Base-by-base conservation (phyloP, 2,329 filamentous ascomycete genomes). In the Lasiodiplodia theobromae region DNA sequence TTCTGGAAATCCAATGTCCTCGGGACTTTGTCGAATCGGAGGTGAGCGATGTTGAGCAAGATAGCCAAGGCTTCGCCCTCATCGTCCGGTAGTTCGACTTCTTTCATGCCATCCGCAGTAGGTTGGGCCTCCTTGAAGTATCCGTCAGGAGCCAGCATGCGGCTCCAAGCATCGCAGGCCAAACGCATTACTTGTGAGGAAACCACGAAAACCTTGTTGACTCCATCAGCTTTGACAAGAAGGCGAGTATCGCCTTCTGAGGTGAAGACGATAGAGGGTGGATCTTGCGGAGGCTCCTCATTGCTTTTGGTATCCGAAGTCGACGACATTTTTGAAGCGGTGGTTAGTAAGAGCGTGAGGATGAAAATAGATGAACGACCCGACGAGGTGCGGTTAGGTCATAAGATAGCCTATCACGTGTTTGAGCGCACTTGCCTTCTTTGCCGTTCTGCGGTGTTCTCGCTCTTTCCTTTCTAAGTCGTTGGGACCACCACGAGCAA, bases 11-110 rank as follows among this genome's bases (percentile, higher is more conserved):
- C 4, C 3, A 64, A 5, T 1, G n/a, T 37, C 18, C n/a, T 21
- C 1, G 60, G 74, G 2, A 80, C 69, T n/a, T 72, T 68, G 1
- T 69, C 25, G 51, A 74, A 75, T 7, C 74, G 71, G 11, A 70
- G 57, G 64, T 80, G 78, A 2, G 76, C 74, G 6, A 81, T 74
- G 31, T 72, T 72, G 62, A 81, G 73, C 11, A 81, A 34, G 1
- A 78, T 70, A 0, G 68, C 57, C 68, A 82, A 75, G 1, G 76
- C 75, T 1, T 73, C 70, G 0, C 74, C 68, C 60, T 80, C 70
- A 60, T 81, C 78, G 4, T 78, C 74, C 0, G 74, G 74, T 12
- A 77, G 71, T 4, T 70, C 69, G 37, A 79, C 69, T 60, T 77
- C 72, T n/a, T 67, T 67, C 6, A 66, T 60, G 34, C 71, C 72